Evolutionary conservation across 106 monocot species (phyloP).

Genomic region (Cymbidium sinense): DNA sequence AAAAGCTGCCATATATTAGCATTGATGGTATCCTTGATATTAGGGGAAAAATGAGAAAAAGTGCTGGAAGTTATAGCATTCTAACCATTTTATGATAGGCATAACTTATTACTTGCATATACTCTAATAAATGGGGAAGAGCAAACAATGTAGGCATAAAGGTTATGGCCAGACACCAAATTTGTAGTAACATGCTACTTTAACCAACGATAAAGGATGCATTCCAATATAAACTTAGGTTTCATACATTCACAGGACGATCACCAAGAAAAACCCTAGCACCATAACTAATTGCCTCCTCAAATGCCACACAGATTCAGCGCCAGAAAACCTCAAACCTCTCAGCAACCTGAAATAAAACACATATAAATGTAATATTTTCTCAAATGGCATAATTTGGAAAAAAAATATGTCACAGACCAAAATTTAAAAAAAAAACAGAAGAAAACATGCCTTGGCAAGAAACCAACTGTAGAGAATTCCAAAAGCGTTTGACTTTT

Average conservation of each 20-base stretch:
- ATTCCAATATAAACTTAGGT: not conserved
- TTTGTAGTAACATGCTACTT: not conserved
- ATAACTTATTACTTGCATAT: not conserved
- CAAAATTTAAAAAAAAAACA: not conserved
- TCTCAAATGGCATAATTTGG: not conserved
- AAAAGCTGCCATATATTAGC: no score
- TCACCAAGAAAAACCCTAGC: slow-evolving; percentile 85
- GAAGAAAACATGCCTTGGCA: slow-evolving; percentile 57
- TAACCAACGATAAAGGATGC: not conserved
- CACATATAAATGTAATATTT: not conserved
- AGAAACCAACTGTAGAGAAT: slow-evolving; percentile 94
- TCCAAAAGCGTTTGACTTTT: slow-evolving; percentile 73
- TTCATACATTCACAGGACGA: slow-evolving; percentile 77
- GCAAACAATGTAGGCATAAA: not conserved
- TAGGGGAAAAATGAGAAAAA: not conserved
- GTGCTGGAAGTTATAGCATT: not conserved
- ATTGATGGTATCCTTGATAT: not conserved
- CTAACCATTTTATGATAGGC: not conserved
- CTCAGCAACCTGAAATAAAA: slow-evolving; percentile 56
- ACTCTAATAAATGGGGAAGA: not conserved
- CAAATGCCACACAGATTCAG: slow-evolving; percentile 95
- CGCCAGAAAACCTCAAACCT: slow-evolving; percentile 80
- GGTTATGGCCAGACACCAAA: not conserved
- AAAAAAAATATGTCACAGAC: not conserved
- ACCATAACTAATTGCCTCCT: slow-evolving; percentile 82